Base-by-base conservation (phyloP, 192 early-diverging fungal species). In the Coemansia sp. region DNA sequence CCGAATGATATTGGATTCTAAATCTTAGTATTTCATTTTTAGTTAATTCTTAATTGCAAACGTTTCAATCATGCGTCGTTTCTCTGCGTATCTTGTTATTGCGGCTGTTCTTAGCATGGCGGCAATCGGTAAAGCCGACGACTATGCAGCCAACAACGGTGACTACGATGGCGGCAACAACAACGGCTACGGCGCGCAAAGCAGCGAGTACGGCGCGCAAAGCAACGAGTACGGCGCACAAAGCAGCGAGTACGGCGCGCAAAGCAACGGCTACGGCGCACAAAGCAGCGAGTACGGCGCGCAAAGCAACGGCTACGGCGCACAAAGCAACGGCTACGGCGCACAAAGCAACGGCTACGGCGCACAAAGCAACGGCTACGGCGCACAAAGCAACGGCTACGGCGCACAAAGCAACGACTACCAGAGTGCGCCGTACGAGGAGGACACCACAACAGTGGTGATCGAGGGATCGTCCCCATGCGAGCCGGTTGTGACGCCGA, bases 61-160 rank as follows among this genome's bases (percentile, higher is more conserved):
- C 18, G 38, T 18, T 33, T 59, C 10, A 8, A 63, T n/a, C 45
- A 80, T 80, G 78, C 78, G 66, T 59, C 62, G 68, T 64, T 66
- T 71, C 66, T 60, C 77, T 44, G 64, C 66, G 20, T 75, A 72
- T 26, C 58, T 67, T 48, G 57, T 69, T 44, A 67, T 60, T 53
- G 64, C 52, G 16, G 68, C 72, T 18, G 41, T 79, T 24, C 51
- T 74, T 36, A 66, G 77, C 56, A 71, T 74, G 68, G 68, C 77
- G 14, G 55, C 72, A 4, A 63, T 68, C 36, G 67, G 60, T 44
- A 46, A 49, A 20, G 46, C 58, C 34, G 48, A 52, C 67, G 30
- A 67, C 39, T 53, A 57, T 43, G 30, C 21, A 34, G 2, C 23
- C 30, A 55, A 24, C 52, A 23, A 26, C 52, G 23, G 57, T 7